A percentile compares a stretch with the other conserved stretches of the same genome.
phyloP scores from a whole-genome alignment of 78 protist genomes.

The Pigoraptor vietnamica region DNA sequence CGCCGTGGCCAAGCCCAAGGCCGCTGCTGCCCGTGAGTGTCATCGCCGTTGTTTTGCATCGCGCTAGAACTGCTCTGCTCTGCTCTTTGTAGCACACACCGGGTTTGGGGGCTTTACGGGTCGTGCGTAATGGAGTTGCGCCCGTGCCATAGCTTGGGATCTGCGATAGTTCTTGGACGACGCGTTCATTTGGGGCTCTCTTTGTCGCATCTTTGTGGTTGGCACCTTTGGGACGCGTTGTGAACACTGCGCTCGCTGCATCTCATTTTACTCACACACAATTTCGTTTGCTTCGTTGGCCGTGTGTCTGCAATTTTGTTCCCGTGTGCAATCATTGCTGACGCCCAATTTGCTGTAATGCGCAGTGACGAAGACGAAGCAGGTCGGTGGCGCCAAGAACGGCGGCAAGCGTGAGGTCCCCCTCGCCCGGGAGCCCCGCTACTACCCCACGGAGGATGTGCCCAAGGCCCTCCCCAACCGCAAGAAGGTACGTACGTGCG shows the following conservation, averaged over 20 bases:
- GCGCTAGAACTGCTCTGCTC: no score
- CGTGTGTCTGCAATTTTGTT: not conserved
- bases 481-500: not conserved
- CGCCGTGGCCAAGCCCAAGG: not conserved
- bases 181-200: not conserved
- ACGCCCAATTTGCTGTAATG: no score
- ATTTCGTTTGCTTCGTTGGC: no score
- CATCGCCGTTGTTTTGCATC: not conserved
- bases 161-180: not conserved
- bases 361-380: not conserved
- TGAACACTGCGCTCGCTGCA: no score
- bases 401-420: not conserved
- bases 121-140: no score
- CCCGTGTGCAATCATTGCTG: no score
- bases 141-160: no score
- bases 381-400: slow-evolving; percentile 15
- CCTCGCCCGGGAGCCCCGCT: slow-evolving; percentile 10
- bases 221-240: no score
- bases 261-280: no score
- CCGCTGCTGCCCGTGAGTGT: not conserved
- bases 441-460: slow-evolving; percentile 34
- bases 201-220: not conserved
- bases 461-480: slow-evolving; percentile 22
- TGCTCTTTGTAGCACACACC: not conserved
- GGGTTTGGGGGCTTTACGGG: no score